Evolutionary conservation across 306 rosid species (phyloP), one percentile per base, ranked within the genome.

Genomic region (Fragaria ananassa): DNA sequence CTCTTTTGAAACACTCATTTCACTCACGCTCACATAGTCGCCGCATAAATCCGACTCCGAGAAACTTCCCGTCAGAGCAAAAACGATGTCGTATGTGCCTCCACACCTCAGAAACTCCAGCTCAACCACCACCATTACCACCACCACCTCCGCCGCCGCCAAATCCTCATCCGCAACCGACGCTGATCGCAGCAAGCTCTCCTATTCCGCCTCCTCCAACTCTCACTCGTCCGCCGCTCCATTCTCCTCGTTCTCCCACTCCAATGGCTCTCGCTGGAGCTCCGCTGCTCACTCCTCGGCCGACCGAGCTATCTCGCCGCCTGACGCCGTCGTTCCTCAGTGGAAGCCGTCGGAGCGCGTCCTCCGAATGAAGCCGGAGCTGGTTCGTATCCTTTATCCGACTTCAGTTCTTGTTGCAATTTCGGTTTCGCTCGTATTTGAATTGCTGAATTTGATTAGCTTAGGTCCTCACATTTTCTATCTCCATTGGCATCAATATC

Each of bases 271-370:
- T 76, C 91, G 91, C 73, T 87, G 93, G 62, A 83, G 72, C 83
- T 81, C 88, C 80, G 86, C 68, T 25, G 50, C 86, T 31, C 70
- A 75, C 68, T 50, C 86, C 0, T 46, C 80, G 31, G 72, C 81
- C 8, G 37, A 25, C 73, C 71, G 88, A 27, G 69, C 80, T 72
- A 46, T 74, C 70, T 8, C 91, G 7, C 60, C 61, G 23, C 90
- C 91, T 0, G 93, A 81, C 5, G 14, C 91, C 4, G 82, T 90
- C 47, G 80, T 87, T 74, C 88, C 92, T 29, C 79, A 77, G 3
- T 92, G 96, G 96, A 88, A 83, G 72, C 97, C 97, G 13, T 92
- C 97, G 46, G 87, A 92, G 39, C 96, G 97, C 74, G 97, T 84
- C 83, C 90, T 91, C 13, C 86, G 93, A 54, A 87, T 92, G 93